Evolutionary conservation across 2,329 filamentous ascomycete species (phyloP).

Genomic region (Talaromyces sp.): DNA sequence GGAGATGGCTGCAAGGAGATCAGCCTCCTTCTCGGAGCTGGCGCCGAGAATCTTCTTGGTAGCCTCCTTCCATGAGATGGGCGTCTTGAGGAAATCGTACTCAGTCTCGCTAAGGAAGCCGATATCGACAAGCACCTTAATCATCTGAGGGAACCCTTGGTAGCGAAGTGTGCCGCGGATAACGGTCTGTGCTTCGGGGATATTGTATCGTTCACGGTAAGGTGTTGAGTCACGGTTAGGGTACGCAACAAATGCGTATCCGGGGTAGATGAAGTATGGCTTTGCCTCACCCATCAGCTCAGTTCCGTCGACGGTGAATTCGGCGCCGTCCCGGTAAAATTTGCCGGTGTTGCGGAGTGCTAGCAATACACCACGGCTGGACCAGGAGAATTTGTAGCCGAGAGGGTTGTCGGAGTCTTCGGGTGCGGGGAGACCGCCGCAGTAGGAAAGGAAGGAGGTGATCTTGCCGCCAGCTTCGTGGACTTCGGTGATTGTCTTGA

Average conservation of each 20-base stretch:
- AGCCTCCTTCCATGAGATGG: constrained; percentile 78
- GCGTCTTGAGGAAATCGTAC: constrained; percentile 61
- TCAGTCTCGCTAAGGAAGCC: constrained; percentile 77
- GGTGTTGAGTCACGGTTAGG: constrained; percentile 85
- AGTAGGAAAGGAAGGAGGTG: constrained; percentile 75
- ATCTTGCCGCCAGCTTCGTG: constrained; percentile 85
- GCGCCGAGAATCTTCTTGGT: constrained; percentile 73
- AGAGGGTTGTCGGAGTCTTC: constrained; percentile 83
- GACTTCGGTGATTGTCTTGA: constrained; percentile 78
- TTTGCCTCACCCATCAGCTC: constrained; percentile 85
- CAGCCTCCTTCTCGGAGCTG: constrained; percentile 60
- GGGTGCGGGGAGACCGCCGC: constrained; percentile 70
- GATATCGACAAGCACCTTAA: constrained; percentile 81
- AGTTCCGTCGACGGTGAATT: constrained; percentile 60
- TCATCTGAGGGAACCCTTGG: constrained; percentile 84
- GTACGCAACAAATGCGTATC: constrained; percentile 87
- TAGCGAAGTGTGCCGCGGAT: constrained; percentile 82
- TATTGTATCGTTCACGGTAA: constrained; percentile 85
- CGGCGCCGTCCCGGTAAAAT: constrained; percentile 75
- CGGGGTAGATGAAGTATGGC: constrained; percentile 86
- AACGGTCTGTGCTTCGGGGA: constrained; percentile 86
- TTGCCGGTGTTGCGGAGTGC: constrained; percentile 82
- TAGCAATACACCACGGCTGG: constrained; percentile 77
- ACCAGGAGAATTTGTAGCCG: constrained; percentile 88
- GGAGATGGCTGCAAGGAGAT: constrained; percentile 69